These are phyloP conservation scores for Aspergillus persii DNA, from an alignment of 2,329 filamentous ascomycete species.

Conservation along the genomic window DNA sequence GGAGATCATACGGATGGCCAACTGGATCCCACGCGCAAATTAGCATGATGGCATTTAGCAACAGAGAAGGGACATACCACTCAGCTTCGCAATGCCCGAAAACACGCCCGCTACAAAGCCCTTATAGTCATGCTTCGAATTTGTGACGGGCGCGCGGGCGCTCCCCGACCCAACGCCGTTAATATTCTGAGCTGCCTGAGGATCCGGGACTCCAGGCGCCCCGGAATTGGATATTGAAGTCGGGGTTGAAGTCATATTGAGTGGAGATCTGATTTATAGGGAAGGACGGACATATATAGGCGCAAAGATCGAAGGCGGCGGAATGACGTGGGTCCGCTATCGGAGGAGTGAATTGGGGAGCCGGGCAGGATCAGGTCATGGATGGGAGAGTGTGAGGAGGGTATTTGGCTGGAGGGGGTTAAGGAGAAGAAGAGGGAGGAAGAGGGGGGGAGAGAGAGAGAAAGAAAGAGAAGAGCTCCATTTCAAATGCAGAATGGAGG, in stretches of 20 bases:
- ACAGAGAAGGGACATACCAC: constrained; percentile 55
- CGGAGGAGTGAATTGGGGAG: background rate
- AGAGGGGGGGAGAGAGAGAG: background rate
- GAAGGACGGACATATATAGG: background rate
- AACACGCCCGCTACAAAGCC: constrained; percentile 98
- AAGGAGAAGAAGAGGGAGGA: too few relatives aligned
- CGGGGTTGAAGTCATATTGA: constrained; percentile 24
- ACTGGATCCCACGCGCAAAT: constrained; percentile 36
- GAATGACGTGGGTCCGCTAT: constrained; percentile 3
- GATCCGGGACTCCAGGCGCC: constrained; percentile 4
- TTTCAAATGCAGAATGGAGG: background rate
- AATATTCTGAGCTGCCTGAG: constrained; percentile 5
- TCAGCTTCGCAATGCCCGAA: constrained; percentile 86
- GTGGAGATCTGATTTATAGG: background rate
- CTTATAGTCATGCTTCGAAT: constrained; percentile 65
- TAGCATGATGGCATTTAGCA: background rate
- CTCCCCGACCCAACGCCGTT: constrained; percentile 3
- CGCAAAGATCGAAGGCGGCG: background rate
- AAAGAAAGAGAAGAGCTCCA: background rate
- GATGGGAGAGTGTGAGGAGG: background rate
- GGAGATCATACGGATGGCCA: constrained; percentile 55
- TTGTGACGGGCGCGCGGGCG: constrained; percentile 11
- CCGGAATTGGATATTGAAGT: constrained; percentile 5
- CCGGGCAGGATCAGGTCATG: background rate
- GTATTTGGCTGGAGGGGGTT: background rate